Percentiles rank a stretch among this genome's conserved stretches.
phyloP scores from a whole-genome alignment of 2,329 filamentous ascomycete species.

The Calonectria leucothoes region DNA sequence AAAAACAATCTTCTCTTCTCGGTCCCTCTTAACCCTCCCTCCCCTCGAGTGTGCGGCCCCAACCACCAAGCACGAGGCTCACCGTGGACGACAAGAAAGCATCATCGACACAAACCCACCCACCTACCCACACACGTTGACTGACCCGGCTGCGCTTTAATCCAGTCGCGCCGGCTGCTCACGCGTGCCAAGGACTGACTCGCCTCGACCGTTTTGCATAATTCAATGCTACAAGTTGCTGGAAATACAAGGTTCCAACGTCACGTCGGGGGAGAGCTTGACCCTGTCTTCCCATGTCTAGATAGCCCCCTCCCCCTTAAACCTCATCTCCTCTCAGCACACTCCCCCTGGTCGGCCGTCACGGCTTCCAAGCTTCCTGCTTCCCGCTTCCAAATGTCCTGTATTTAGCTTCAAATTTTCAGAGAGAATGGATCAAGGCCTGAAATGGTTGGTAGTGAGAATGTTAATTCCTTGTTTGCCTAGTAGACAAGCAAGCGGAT shows the following conservation, averaged over 20 bases:
- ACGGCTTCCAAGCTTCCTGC: neutral
- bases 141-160: neutral
- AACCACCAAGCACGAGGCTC: neutral
- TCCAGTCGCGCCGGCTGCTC: neutral
- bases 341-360: neutral
- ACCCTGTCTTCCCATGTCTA: neutral
- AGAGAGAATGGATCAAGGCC: neutral
- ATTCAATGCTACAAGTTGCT: neutral
- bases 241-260: neutral
- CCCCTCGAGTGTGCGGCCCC: neutral
- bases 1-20: neutral
- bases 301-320: neutral
- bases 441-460: neutral
- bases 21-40: neutral
- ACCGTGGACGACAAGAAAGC: neutral
- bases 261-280: neutral
- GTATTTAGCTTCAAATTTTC: constrained; percentile 9
- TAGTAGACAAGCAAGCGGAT: neutral
- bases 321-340: neutral
- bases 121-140: neutral
- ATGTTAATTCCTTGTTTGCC: neutral
- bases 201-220: neutral
- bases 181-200: neutral
- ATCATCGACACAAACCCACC: too few relatives aligned
- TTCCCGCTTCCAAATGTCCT: neutral